Evolutionary conservation across 1,284 basidiomycete genomes (phyloP), one percentile per base, ranked within the genome.

Genomic region (Austroboletus novae-zelandiae): DNA sequence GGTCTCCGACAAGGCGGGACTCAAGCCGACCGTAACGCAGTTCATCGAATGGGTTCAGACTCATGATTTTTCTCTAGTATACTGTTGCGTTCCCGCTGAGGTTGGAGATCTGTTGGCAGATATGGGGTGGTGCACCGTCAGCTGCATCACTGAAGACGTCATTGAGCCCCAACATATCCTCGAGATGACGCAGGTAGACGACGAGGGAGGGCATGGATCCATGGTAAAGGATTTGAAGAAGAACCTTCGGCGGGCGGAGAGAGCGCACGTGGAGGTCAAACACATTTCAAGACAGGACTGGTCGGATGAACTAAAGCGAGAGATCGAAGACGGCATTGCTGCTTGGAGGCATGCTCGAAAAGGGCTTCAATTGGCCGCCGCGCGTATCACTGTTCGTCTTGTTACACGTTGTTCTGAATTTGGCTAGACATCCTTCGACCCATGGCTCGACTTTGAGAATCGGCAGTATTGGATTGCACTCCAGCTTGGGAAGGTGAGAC

Each of bases 211-310:
- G 2, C 53, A 67, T 32, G 56, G 60, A 0, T 57, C 67, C 17
- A 62, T 65, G 47, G 67, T 75, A 43, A 78, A 74, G 50, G 75
- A 74, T 49, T 50, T 77, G 49, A 76, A 74, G 61, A 76, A 77
- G 64, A 79, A 76, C 44, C 56, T 77, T 15, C 61, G 70, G 20
- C 61, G 71, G 9, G 74, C 76, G 2, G 67, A 74, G 55, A 71
- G 64, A 47, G 70, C 65, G 10, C 56, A 70, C 36, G 69, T 78
- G 5, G 46, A 62, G 17, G 64, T 75, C 4, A 57, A 58, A 10
- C 71, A 69, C 51, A 55, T 74, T n/a, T 54, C 51, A 14, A 43
- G 20, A 15, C 56, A 60, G 6, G 61, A 65, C 9, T 74, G 70
- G 73, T 66, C 63, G 1, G 62, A 70, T 3, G 60, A 63, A 8